Evolutionary conservation across 73 alveolate species (phyloP), one percentile per base, ranked within the genome.

Genomic region (Paramecium caudatum): DNA sequence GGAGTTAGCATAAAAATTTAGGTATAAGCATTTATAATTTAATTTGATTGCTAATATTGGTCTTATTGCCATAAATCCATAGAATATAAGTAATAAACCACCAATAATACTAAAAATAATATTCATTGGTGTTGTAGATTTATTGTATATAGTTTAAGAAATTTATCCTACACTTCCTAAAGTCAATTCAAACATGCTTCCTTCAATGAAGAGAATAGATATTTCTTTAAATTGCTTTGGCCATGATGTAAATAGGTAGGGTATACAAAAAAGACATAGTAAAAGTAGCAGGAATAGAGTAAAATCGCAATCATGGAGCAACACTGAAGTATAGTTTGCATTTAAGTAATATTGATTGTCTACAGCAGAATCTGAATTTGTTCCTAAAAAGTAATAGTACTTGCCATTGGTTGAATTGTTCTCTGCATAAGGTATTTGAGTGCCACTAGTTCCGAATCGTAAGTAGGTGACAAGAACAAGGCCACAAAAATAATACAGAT

Each of bases 361-460:
- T 3, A 74, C 69, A 3, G 21, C 6, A 3, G 21, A 41, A 23
- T 74, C 32, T 12, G 69, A 41, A 19, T 74, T 74, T 0, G 62
- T 37, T 37, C 88, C 88, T 39, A 74, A 74, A n/a, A 74, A 27
- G 43, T 74, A 74, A 74, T 17, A 74, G 15, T 74, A 74, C 10
- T 37, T 19, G 15, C 88, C 88, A 74, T 74, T 74, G 3, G 88
- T 74, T 9, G 43, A 74, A 74, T 43, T 47, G 16, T 16, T 19
- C 16, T 37, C 27, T 17, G 36, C 88, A 41, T 74, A 74, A 6
- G 88, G 88, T 41, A 74, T 36, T 74, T 74, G 5, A 19, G 88
- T 74, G 16, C 68, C 68, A 15, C 21, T 30, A 8, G 88, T 74
- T 74, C 88, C 88, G 23, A 74, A 74, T 74, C 88, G 36, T 1